Percentiles rank a stretch among this genome's conserved stretches.
Evolutionary conservation across 2,329 filamentous ascomycete genomes (phyloP).

Genomic region (Sporothrix curviconia): DNA sequence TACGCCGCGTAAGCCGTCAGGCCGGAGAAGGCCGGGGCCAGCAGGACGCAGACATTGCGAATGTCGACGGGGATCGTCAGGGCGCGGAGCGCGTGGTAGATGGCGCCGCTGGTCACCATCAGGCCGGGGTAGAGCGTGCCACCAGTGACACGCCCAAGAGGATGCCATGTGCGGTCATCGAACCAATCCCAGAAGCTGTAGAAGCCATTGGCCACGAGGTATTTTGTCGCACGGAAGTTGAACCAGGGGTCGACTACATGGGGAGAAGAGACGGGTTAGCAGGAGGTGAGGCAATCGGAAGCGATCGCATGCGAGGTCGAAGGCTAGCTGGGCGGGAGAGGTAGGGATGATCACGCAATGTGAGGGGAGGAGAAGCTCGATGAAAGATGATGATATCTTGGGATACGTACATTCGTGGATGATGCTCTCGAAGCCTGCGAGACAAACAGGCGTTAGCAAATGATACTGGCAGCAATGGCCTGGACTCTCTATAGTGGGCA

Average conservation of each 20-base stretch:
- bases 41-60: constrained; percentile 94
- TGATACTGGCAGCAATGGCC: background rate
- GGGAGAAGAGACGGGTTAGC: constrained; percentile 22
- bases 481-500: too few relatives aligned
- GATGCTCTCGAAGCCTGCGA: constrained; percentile 90
- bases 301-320: background rate
- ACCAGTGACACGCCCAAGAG: constrained; percentile 93
- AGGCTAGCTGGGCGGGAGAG: background rate
- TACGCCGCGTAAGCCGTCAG: constrained; percentile 90
- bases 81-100: constrained; percentile 88
- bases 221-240: constrained; percentile 98
- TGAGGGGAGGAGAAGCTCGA: constrained; percentile 12
- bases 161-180: constrained; percentile 99
- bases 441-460: constrained; percentile 1
- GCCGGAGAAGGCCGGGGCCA: constrained; percentile 90
- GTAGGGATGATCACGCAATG: background rate
- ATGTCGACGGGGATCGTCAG: constrained; percentile 93
- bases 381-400: constrained; percentile 12
- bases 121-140: constrained; percentile 97
- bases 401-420: constrained; percentile 90
- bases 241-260: constrained; percentile 94
- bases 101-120: constrained; percentile 97
- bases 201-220: constrained; percentile 93
- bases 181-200: constrained; percentile 99
- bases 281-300: constrained; percentile 12